phyloP scores from a whole-genome alignment of 1,284 basidiomycete genomes.

The Apiotrichum montevideense region DNA sequence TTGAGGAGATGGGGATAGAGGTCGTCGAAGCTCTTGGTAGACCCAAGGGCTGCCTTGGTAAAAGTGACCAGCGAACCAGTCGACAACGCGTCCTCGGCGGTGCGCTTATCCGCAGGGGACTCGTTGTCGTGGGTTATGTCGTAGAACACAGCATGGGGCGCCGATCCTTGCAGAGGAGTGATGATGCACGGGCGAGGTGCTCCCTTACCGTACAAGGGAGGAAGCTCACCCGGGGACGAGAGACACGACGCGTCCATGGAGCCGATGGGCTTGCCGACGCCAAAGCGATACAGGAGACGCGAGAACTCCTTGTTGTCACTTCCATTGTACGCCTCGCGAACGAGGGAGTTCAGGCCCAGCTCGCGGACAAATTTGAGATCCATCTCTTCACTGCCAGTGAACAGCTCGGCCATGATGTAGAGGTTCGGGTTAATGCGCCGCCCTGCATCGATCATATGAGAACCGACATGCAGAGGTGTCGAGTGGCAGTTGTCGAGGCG shows the following conservation, averaged over 20 bases:
- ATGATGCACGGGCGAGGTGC: slow-evolving; percentile 66
- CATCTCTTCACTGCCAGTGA: slow-evolving; percentile 92
- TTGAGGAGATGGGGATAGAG: slow-evolving; percentile 87
- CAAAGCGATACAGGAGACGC: slow-evolving; percentile 74
- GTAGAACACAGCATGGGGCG: slow-evolving; percentile 84
- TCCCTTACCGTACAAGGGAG: slow-evolving; percentile 65
- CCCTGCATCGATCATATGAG: slow-evolving; percentile 82
- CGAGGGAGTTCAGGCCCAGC: slow-evolving; percentile 82
- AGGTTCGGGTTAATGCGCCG: slow-evolving; percentile 81
- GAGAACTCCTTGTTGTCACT: slow-evolving; percentile 81
- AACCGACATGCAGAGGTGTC: slow-evolving; percentile 90
- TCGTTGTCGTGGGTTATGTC: slow-evolving; percentile 96
- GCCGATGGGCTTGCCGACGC: slow-evolving; percentile 69
- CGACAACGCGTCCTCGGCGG: slow-evolving; percentile 85
- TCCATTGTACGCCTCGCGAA: slow-evolving; percentile 86
- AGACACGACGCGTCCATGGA: slow-evolving; percentile 87
- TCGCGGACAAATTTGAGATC: slow-evolving; percentile 84
- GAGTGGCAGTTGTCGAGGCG: slow-evolving; percentile 98
- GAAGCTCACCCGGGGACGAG: slow-evolving; percentile 65
- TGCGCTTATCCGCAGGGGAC: slow-evolving; percentile 76
- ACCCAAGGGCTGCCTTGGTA: slow-evolving; percentile 76
- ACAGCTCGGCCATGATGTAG: slow-evolving; percentile 93
- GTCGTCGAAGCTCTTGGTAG: slow-evolving; percentile 92
- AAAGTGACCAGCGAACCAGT: slow-evolving; percentile 84
- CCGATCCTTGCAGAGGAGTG: slow-evolving; percentile 71